Evolutionary conservation across 129 eudicot genomes (phyloP).

Genomic region (Solidago caesia): DNA sequence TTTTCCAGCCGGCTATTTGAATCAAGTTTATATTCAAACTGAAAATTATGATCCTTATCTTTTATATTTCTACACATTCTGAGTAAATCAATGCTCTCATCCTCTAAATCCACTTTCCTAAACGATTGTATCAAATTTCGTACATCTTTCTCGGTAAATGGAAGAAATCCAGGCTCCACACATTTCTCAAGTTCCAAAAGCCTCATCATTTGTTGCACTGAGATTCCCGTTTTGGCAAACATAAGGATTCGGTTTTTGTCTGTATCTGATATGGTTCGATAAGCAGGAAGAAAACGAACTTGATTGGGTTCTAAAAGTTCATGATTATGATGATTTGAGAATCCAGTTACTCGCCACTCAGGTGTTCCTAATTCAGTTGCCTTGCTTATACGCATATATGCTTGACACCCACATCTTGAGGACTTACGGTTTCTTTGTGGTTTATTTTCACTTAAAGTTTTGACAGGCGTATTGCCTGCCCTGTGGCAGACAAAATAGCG

Average conservation of each 20-base stretch:
- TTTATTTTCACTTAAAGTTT: constrained; percentile 62
- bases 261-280: constrained; percentile 81
- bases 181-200: constrained; percentile 96
- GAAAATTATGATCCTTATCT: constrained; percentile 89
- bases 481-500: constrained; percentile 99
- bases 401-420: constrained; percentile 93
- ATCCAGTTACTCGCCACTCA: constrained; percentile 97
- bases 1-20: constrained; percentile 70
- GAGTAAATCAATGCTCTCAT: constrained; percentile 80
- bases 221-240: constrained; percentile 97
- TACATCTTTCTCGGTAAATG: constrained; percentile 93
- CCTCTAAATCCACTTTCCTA: constrained; percentile 90
- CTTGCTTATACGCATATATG: constrained; percentile 95
- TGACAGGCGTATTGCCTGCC: constrained; percentile 92
- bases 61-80: constrained; percentile 93
- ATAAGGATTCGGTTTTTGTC: constrained; percentile 88
- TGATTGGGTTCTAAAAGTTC: constrained; percentile 88
- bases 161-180: constrained; percentile 90
- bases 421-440: constrained; percentile 95
- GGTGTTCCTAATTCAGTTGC: constrained; percentile 71
- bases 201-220: constrained; percentile 99
- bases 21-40: constrained; percentile 73
- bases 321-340: constrained; percentile 89
- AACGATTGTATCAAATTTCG: constrained; percentile 92
- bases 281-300: constrained; percentile 97